Conservation (phyloP, 2,329 filamentous ascomycete genomes). For the Phaeosphaeria sp. region DNA sequence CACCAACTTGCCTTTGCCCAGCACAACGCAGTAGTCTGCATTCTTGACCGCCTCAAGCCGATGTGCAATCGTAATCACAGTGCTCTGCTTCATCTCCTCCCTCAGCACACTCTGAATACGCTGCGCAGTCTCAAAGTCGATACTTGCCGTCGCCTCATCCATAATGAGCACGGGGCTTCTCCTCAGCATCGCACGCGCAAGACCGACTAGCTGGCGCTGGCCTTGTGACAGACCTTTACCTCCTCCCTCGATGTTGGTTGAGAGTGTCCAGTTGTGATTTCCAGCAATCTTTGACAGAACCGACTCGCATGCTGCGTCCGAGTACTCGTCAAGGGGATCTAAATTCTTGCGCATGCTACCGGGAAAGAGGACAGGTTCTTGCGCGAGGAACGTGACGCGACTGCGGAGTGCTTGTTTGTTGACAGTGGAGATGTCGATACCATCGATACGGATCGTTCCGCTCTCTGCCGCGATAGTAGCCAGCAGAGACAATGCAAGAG, state of each 20-base stretch:
- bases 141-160: slow-evolving; percentile 71
- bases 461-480: slow-evolving; percentile 59
- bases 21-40: slow-evolving; percentile 62
- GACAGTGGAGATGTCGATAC: slow-evolving; percentile 66
- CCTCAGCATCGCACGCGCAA: slow-evolving; percentile 68
- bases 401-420: slow-evolving; percentile 66
- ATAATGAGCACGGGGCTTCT: slow-evolving; percentile 68
- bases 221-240: slow-evolving; percentile 70
- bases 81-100: slow-evolving; percentile 64
- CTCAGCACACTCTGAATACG: slow-evolving; percentile 62
- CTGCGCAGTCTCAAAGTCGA: slow-evolving; percentile 67
- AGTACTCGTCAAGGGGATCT: slow-evolving; percentile 65
- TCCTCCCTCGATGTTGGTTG: slow-evolving; percentile 65
- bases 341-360: slow-evolving; percentile 68
- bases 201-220: slow-evolving; percentile 69
- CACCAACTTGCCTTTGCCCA: slow-evolving; percentile 59
- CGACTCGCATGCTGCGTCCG: slow-evolving; percentile 60
- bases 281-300: slow-evolving; percentile 63
- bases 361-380: slow-evolving; percentile 71
- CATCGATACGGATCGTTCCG: slow-evolving; percentile 67
- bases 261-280: slow-evolving; percentile 63
- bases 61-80: slow-evolving; percentile 72
- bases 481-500: slow-evolving; percentile 69
- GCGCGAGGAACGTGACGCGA: slow-evolving; percentile 70
- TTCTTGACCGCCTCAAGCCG: slow-evolving; percentile 67